Conservation (phyloP, 108 stramenopile species). For the Pseudonitzschia pungens region DNA sequence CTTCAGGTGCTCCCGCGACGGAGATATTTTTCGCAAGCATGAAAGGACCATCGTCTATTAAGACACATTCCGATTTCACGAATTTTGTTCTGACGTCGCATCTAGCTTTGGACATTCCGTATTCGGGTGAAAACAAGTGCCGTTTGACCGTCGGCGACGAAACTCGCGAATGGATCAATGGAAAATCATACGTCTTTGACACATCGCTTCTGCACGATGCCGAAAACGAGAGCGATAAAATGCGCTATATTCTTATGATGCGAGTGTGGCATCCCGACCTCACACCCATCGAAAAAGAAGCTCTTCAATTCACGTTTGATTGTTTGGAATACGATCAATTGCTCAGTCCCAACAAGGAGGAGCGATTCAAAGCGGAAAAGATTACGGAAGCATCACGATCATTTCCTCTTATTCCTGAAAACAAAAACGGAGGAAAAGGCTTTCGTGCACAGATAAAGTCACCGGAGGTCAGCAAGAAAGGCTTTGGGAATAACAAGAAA, state of each 20-base stretch:
- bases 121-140: conserved; percentile 75
- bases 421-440: neutral
- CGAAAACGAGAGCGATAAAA: conserved; percentile 78
- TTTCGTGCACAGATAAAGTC: neutral
- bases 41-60: conserved; percentile 62
- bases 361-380: conserved; percentile 51
- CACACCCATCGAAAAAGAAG: conserved; percentile 69
- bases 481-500: conserved; percentile 15
- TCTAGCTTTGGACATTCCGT: conserved; percentile 82
- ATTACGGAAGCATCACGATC: conserved; percentile 45
- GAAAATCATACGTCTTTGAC: conserved; percentile 80
- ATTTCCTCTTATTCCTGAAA: conserved; percentile 46
- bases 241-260: conserved; percentile 88
- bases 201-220: conserved; percentile 90
- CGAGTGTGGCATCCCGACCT: conserved; percentile 94
- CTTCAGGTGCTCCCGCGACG: conserved; percentile 70
- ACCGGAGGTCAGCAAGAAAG: conserved; percentile 9
- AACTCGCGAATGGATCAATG: conserved; percentile 81
- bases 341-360: conserved; percentile 47
- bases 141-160: conserved; percentile 79
- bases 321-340: conserved; percentile 76
- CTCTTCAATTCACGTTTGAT: conserved; percentile 87
- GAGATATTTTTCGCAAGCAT: conserved; percentile 93
- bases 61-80: conserved; percentile 68
- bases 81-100: conserved; percentile 93